phyloP scores from a whole-genome alignment of 805 yeast genomes.

The Wickerhamomyces hampshirensis region DNA sequence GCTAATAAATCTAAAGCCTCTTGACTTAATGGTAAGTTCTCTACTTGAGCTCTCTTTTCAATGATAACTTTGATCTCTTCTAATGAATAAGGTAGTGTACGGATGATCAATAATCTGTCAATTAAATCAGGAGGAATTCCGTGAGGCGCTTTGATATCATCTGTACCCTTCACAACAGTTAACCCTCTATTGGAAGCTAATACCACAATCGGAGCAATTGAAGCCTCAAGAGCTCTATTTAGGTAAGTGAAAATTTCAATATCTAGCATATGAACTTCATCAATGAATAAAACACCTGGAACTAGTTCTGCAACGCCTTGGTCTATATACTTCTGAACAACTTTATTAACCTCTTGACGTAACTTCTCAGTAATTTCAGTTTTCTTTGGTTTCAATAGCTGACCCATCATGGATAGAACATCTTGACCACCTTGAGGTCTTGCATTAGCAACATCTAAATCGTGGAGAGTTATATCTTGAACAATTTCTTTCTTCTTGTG shows the following conservation, averaged over 20 bases:
- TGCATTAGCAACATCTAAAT: slow-evolving; percentile 93
- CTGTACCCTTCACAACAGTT: slow-evolving; percentile 88
- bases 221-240: slow-evolving; percentile 88
- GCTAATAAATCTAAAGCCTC: slow-evolving; percentile 79
- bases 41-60: slow-evolving; percentile 75
- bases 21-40: slow-evolving; percentile 56
- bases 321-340: slow-evolving; percentile 91
- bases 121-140: slow-evolving; percentile 95
- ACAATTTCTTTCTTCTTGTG: slow-evolving; percentile 97
- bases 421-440: slow-evolving; percentile 97
- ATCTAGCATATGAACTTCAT: slow-evolving; percentile 97
- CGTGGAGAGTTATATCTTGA: slow-evolving; percentile 95
- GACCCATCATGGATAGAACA: slow-evolving; percentile 94
- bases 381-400: slow-evolving; percentile 89
- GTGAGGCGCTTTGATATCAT: slow-evolving; percentile 82
- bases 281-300: slow-evolving; percentile 97
- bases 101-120: slow-evolving; percentile 86
- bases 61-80: slow-evolving; percentile 82
- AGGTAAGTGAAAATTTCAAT: slow-evolving; percentile 94
- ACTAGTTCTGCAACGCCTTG: slow-evolving; percentile 97
- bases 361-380: slow-evolving; percentile 96
- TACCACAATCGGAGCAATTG: slow-evolving; percentile 91
- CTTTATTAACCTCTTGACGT: slow-evolving; percentile 90
- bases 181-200: slow-evolving; percentile 95
- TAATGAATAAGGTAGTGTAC: slow-evolving; percentile 82